phyloP scores from a whole-genome alignment of 371 early-diverging fungal species.

The Syncephalastrum racemosum region DNA sequence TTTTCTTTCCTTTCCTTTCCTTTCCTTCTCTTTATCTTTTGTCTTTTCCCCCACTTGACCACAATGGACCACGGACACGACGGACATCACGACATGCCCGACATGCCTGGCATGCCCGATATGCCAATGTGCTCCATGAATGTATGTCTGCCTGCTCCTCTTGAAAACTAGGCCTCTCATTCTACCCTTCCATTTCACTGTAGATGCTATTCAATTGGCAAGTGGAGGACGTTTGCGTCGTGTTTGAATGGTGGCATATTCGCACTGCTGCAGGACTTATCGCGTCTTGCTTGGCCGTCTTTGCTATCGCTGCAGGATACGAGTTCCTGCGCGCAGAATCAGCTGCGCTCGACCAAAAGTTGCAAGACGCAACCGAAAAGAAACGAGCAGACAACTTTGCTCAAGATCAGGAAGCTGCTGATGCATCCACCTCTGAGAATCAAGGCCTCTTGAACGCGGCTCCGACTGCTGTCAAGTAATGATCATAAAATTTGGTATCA shows the following conservation, averaged over 20 bases:
- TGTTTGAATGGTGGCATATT: slow-evolving; percentile 78
- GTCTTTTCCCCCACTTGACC: too few relatives aligned
- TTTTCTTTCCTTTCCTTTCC: too few relatives aligned
- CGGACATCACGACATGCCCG: neutral
- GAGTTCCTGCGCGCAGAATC: slow-evolving; percentile 59
- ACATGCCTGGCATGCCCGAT: neutral
- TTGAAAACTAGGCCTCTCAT: neutral
- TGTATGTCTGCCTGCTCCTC: neutral
- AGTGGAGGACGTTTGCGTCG: slow-evolving; percentile 71
- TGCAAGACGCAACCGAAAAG: slow-evolving; percentile 21
- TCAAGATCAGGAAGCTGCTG: neutral
- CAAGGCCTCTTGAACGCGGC: slow-evolving; percentile 2
- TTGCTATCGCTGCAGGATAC: slow-evolving; percentile 60
- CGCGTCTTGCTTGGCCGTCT: slow-evolving; percentile 58
- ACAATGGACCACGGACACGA: neutral
- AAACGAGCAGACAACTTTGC: slow-evolving; percentile 3
- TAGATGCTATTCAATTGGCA: slow-evolving; percentile 86
- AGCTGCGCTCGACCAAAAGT: slow-evolving; percentile 47
- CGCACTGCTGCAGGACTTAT: slow-evolving; percentile 48
- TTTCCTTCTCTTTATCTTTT: too few relatives aligned
- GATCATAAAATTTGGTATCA: too few relatives aligned
- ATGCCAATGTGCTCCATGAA: too few relatives aligned
- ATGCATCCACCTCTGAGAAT: neutral
- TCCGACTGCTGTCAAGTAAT: neutral
- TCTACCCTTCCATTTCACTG: neutral